Evolutionary conservation across 2,329 filamentous ascomycete genomes (phyloP).

Genomic region (Diplodia seriata): DNA sequence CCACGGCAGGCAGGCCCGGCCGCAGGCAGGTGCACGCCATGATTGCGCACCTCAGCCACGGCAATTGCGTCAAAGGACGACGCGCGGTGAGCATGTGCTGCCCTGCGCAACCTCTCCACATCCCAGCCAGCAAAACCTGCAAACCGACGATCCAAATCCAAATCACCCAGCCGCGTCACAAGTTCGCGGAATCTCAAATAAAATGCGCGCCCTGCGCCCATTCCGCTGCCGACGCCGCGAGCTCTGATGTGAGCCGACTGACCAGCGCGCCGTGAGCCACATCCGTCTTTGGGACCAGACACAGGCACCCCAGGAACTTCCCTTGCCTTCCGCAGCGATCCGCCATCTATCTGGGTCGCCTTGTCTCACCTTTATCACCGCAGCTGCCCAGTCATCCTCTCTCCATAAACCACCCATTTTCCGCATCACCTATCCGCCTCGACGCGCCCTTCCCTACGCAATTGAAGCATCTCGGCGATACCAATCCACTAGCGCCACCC

Average conservation of each 20-base stretch:
- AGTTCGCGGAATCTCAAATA: neutral
- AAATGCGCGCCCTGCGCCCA: constrained; percentile 6
- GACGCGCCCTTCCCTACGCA: constrained; percentile 1
- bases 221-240: neutral
- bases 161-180: constrained; percentile 22
- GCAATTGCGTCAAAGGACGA: constrained; percentile 23
- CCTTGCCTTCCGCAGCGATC: constrained; percentile 24
- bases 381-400: constrained; percentile 2
- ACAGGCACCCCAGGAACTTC: constrained; percentile 12
- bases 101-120: constrained; percentile 26
- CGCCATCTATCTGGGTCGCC: constrained; percentile 24
- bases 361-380: constrained; percentile 26
- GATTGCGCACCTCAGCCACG: constrained; percentile 18
- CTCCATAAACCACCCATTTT: constrained; percentile 1
- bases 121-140: constrained; percentile 24
- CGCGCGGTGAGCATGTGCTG: constrained; percentile 16
- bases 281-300: neutral
- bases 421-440: neutral
- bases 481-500: neutral
- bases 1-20: neutral
- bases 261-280: neutral
- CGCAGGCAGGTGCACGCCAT: neutral
- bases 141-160: constrained; percentile 26
- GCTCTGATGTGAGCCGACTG: constrained; percentile 18
- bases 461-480: constrained; percentile 14